phyloP scores from a whole-genome alignment of 352 stramenopile genomes.

The Globisporangium canariense region DNA sequence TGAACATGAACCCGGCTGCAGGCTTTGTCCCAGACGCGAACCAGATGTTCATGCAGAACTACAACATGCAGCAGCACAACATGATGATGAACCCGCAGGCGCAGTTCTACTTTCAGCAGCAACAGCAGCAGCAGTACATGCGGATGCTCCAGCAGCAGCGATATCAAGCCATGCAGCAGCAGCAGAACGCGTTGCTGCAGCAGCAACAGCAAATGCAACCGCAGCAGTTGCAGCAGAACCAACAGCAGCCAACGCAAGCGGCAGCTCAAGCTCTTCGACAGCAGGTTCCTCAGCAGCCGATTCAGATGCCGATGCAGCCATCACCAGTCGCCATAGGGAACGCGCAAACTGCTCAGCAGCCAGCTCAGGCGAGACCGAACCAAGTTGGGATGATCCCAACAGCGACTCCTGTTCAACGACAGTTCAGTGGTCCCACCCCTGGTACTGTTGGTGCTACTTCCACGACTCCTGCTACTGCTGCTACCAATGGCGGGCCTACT shows the following conservation, averaged over 20 bases:
- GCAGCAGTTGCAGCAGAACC: slow-evolving; percentile 22
- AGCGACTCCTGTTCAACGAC: slow-evolving; percentile 11
- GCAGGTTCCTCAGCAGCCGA: slow-evolving; percentile 10
- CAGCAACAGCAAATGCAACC: slow-evolving; percentile 26
- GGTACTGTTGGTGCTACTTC: background rate
- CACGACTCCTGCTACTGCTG: background rate
- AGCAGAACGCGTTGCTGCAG: slow-evolving; percentile 33
- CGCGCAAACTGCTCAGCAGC: slow-evolving; percentile 21
- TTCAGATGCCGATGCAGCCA: slow-evolving; percentile 11
- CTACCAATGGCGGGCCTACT: slow-evolving; percentile 1
- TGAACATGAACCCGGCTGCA: slow-evolving; percentile 46
- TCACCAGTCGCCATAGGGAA: slow-evolving; percentile 17
- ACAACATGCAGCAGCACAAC: slow-evolving; percentile 67
- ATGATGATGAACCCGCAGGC: slow-evolving; percentile 77
- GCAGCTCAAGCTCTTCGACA: slow-evolving; percentile 11
- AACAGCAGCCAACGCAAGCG: slow-evolving; percentile 10
- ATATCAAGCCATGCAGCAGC: slow-evolving; percentile 38
- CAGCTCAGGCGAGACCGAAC: slow-evolving; percentile 10
- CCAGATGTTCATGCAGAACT: slow-evolving; percentile 64
- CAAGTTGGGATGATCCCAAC: slow-evolving; percentile 9
- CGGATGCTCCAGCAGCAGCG: slow-evolving; percentile 57
- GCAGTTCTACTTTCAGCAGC: slow-evolving; percentile 70
- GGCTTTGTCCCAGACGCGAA: slow-evolving; percentile 46
- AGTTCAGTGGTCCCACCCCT: slow-evolving; percentile 10
- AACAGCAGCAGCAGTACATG: slow-evolving; percentile 83